A percentile compares a stretch with the other conserved stretches of the same genome.
Evolutionary conservation across 371 early-diverging fungal species (phyloP).

Genomic region (Apophysomyces ossiformis): DNA sequence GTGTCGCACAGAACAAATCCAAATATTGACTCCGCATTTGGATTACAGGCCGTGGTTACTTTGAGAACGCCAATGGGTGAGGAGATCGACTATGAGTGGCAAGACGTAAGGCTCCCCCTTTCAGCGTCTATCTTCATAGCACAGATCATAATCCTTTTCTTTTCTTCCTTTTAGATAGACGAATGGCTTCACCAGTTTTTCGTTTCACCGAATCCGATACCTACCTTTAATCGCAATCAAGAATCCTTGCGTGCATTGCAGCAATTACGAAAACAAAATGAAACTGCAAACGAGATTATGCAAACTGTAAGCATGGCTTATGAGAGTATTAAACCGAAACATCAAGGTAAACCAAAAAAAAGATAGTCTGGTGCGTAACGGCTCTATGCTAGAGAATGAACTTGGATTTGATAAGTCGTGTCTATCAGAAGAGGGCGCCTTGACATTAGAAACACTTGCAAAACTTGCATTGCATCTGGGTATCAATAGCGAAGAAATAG

Average conservation of each 20-base stretch:
- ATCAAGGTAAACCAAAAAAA: slow-evolving; percentile 15
- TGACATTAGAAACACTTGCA: slow-evolving; percentile 19
- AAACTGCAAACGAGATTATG: slow-evolving; percentile 19
- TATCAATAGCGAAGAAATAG: slow-evolving; percentile 17
- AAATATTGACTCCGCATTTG: not conserved
- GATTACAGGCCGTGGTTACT: not conserved
- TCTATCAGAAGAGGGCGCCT: slow-evolving; percentile 16
- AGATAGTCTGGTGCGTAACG: too few relatives aligned
- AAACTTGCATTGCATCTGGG: slow-evolving; percentile 20
- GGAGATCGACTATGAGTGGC: slow-evolving; percentile 5
- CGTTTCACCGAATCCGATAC: slow-evolving; percentile 8
- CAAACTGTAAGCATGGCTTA: slow-evolving; percentile 15
- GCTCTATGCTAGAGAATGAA: not conserved
- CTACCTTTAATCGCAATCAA: slow-evolving; percentile 14
- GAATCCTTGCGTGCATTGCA: slow-evolving; percentile 15
- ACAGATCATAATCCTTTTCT: not conserved
- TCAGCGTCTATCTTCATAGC: too few relatives aligned
- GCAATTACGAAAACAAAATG: slow-evolving; percentile 18
- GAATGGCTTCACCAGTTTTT: slow-evolving; percentile 22
- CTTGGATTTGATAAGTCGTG: slow-evolving; percentile 11
- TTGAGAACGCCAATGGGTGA: not conserved
- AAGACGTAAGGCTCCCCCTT: not conserved
- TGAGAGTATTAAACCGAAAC: not conserved
- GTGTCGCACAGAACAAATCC: not conserved
- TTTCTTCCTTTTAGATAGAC: slow-evolving; percentile 15